Evolutionary conservation across 2,329 filamentous ascomycete genomes (phyloP), one percentile per base, ranked within the genome.

Genomic region (Amphichorda felina): DNA sequence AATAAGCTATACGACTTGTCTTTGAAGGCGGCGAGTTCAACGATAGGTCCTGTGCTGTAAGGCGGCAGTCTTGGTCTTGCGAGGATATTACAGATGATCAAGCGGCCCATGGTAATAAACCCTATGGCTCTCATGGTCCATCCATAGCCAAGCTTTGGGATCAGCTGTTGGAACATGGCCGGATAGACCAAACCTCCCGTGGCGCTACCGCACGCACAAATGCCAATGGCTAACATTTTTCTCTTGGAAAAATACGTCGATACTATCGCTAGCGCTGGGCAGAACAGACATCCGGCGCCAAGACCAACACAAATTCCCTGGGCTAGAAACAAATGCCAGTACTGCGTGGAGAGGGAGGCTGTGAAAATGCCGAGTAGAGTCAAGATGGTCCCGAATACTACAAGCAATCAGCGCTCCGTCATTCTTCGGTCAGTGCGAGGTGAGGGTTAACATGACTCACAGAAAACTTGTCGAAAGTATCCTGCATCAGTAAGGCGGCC

Each of bases 211-310:
- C 64, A 64, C 1, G 76, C 74, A 2, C 69, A 64, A 15, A 82
- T 53, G 11, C 78, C 79, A 35, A 82, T 68, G 8, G 72, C 77
- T 3, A 82, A 53, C 1, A 69, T 66, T 31, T 72, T 63, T 41
- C 62, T 68, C 30, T 56, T 63, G 37, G 56, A 59, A 47, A 82
- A 83, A 45, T 83, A 84, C 9, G 79, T 78, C 4, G 78, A 71
- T 2, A 83, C 57, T 3, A 80, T 68, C 2, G 79, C 72, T 22
- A 84, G 64, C 28, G 68, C 63, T 0, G 80, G 74, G 33, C 76
- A 70, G 53, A 80, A 83, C 5, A 82, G 54, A 40, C 65, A 72
- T 3, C 78, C 79, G 40, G 71, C 69, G 2, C 72, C 77, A 1
- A 78, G 33, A 3, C 74, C 74, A 39, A 69, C 54, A 40, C 66